phyloP scores from a whole-genome alignment of 1,284 basidiomycete genomes.

The Rhodotorula glutinis region DNA sequence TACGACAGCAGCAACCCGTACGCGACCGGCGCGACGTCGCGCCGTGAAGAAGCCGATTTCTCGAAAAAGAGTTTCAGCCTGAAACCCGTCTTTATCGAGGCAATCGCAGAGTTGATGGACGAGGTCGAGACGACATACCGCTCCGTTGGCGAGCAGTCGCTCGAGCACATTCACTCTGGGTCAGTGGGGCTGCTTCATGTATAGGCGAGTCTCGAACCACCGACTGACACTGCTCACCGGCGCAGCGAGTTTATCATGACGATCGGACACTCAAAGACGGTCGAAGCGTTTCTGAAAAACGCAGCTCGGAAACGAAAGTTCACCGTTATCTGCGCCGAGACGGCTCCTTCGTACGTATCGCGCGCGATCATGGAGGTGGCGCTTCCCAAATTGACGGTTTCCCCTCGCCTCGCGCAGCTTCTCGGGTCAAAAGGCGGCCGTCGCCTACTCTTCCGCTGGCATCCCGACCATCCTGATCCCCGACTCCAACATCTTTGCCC shows the following conservation, averaged over 20 bases:
- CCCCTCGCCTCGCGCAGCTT: slow-evolving; percentile 55
- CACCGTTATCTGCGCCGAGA: slow-evolving; percentile 93
- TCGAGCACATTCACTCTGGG: slow-evolving; percentile 96
- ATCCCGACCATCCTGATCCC: slow-evolving; percentile 94
- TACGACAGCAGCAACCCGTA: not conserved
- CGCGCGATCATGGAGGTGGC: not conserved
- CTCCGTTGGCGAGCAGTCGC: slow-evolving; percentile 88
- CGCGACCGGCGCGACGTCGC: not conserved
- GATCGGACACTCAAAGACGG: slow-evolving; percentile 87
- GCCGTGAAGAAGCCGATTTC: slow-evolving; percentile 36
- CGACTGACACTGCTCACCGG: too few species aligned
- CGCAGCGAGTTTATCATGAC: slow-evolving; percentile 91
- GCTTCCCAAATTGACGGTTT: not conserved
- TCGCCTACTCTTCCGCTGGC: slow-evolving; percentile 68
- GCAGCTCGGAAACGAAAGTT: slow-evolving; percentile 89
- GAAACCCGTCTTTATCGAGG: slow-evolving; percentile 51
- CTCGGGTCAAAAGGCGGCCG: slow-evolving; percentile 79
- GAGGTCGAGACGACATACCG: slow-evolving; percentile 95
- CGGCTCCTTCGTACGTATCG: slow-evolving; percentile 72
- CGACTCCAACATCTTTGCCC: slow-evolving; percentile 88
- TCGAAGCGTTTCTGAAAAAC: slow-evolving; percentile 87
- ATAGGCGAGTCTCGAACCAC: too few species aligned
- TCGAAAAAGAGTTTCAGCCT: slow-evolving; percentile 37
- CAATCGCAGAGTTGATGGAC: slow-evolving; percentile 71
- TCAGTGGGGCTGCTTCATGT: too few species aligned